Evolutionary conservation across 768 basidiomycete genomes (phyloP).

Genomic region (Pleurotus platypus): DNA sequence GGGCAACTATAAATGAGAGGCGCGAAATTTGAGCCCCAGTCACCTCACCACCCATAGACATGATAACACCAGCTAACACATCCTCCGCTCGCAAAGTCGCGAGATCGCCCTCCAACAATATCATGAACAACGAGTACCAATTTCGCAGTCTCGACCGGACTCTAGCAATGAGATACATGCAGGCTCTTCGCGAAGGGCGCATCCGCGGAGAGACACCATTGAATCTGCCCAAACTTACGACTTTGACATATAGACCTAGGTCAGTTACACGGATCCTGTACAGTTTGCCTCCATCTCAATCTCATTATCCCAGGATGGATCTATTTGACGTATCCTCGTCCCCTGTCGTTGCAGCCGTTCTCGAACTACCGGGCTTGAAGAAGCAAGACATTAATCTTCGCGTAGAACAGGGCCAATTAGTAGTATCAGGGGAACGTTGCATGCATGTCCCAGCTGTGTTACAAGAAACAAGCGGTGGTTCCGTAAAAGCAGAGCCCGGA

Average conservation of each 20-base stretch:
- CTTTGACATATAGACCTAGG: conserved; percentile 10
- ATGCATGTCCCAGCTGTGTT: not conserved
- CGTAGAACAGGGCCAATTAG: conserved; percentile 10
- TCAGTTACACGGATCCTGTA: not conserved
- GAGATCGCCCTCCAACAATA: not conserved
- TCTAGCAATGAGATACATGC: conserved; percentile 10
- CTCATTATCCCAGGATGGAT: conserved; percentile 11
- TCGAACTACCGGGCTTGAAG: conserved; percentile 15
- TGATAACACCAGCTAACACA: not conserved
- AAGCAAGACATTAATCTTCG: conserved; percentile 13
- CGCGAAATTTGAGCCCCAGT: no score
- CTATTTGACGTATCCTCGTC: conserved; percentile 10
- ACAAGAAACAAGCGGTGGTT: not conserved
- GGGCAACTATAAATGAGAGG: not conserved
- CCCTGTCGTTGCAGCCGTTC: conserved; percentile 5
- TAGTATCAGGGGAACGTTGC: conserved; percentile 13
- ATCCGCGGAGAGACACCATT: conserved; percentile 7
- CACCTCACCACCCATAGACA: not conserved
- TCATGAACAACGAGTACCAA: conserved; percentile 5
- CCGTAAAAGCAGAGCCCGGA: not conserved
- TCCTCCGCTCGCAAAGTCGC: conserved; percentile 2
- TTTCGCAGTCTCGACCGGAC: conserved; percentile 11
- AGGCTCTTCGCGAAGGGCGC: conserved; percentile 5
- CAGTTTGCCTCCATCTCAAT: not conserved
- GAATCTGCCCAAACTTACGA: not conserved